Conservation (phyloP, 2,329 filamentous ascomycete genomes). For the Pyrenochaeta sp. region DNA sequence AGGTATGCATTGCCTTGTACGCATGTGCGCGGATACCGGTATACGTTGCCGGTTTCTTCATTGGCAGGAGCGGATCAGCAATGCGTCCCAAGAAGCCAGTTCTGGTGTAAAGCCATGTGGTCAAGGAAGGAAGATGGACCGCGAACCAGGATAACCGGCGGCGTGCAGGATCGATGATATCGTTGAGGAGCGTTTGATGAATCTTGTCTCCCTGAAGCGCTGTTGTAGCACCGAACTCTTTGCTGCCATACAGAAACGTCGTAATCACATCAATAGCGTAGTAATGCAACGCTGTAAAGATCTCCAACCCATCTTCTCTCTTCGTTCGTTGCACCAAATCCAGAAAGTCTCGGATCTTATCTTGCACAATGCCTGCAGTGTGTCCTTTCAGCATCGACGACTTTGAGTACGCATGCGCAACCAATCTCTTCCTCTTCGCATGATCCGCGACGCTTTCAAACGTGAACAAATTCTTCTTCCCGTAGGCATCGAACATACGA, state of each 20-base stretch:
- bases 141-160: conserved; percentile 60
- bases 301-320: conserved; percentile 50
- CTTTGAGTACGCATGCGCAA: conserved; percentile 64
- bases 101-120: conserved; percentile 59
- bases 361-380: conserved; percentile 23
- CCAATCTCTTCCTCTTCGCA: conserved; percentile 60
- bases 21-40: conserved; percentile 60
- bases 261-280: conserved; percentile 64
- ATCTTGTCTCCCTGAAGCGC: conserved; percentile 50
- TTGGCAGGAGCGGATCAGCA: conserved; percentile 55
- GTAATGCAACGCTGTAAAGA: conserved; percentile 61
- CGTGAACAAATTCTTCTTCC: conserved; percentile 62
- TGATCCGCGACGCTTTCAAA: conserved; percentile 57
- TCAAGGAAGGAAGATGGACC: conserved; percentile 56
- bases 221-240: conserved; percentile 52
- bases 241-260: conserved; percentile 59
- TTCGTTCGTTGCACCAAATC: conserved; percentile 47
- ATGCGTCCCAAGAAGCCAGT: conserved; percentile 50
- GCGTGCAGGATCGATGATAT: conserved; percentile 59
- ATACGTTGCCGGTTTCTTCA: conserved; percentile 61
- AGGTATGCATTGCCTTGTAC: conserved; percentile 42
- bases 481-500: conserved; percentile 65
- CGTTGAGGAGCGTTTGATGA: conserved; percentile 55
- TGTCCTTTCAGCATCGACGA: conserved; percentile 52
- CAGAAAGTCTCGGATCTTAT: conserved; percentile 46